Conservation (phyloP, 208 protist genomes). For the Crithidia sp. region DNA sequence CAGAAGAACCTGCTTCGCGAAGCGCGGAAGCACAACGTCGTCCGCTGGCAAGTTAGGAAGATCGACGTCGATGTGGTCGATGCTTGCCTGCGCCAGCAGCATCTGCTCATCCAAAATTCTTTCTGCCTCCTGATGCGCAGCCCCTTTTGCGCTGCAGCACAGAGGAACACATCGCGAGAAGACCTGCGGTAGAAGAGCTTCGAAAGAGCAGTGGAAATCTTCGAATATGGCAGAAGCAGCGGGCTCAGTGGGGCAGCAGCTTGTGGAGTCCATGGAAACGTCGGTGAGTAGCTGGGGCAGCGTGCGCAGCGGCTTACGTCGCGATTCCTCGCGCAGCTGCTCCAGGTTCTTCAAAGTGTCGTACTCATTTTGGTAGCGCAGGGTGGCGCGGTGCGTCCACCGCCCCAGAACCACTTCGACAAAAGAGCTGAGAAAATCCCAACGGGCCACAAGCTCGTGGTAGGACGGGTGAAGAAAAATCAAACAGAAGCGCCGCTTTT, state of each 20-base stretch:
- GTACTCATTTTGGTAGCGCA: conserved; percentile 66
- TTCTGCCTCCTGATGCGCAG: conserved; percentile 16
- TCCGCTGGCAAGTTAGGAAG: not conserved
- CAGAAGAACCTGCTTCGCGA: conserved; percentile 26
- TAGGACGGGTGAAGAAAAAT: conserved; percentile 66
- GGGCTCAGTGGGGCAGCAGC: not conserved
- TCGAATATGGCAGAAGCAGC: conserved; percentile 13
- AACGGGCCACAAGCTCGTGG: conserved; percentile 56
- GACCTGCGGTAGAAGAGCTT: conserved; percentile 19
- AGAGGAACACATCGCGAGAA: conserved; percentile 15
- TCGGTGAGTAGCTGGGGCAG: conserved; percentile 48
- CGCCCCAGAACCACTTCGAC: conserved; percentile 47
- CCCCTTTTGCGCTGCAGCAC: conserved; percentile 3
- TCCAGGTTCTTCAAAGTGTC: conserved; percentile 60
- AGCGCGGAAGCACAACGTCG: conserved; percentile 36
- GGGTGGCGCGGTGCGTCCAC: conserved; percentile 39
- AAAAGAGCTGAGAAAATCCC: conserved; percentile 45
- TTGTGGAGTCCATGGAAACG: not conserved
- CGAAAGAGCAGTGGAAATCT: conserved; percentile 32
- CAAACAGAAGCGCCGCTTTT: conserved; percentile 78
- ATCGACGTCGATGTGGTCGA: conserved; percentile 27
- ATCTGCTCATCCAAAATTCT: conserved; percentile 28
- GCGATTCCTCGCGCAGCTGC: conserved; percentile 59
- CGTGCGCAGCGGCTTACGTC: conserved; percentile 56
- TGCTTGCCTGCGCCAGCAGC: conserved; percentile 29